Base-by-base conservation (phyloP, 805 yeast genomes). In the Myxozyma melibiosi region DNA sequence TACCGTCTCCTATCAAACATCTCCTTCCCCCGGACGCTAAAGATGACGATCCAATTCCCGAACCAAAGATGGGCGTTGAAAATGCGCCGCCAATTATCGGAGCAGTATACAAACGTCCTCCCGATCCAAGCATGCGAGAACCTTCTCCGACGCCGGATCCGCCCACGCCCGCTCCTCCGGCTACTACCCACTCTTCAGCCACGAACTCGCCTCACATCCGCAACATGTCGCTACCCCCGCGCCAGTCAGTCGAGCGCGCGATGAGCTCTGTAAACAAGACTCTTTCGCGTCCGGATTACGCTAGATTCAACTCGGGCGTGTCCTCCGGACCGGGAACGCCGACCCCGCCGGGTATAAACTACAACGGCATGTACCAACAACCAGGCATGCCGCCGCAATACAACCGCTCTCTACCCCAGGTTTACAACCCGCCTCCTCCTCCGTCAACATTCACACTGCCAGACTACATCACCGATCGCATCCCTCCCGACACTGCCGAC, bases 51-150 rank as follows among this genome's bases (percentile, higher is more conserved):
- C 84, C 87, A 11, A 79, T 87, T 41, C 96, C 97, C 0, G 88
- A 85, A 53, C 94, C 97, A 2, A 80, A 84, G 1, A 84, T 84
- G 66, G 92, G 94, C 8, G 87, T 85, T 22, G 80, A 86, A 62
- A 84, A 88, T 65, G 95, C 96, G 0, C 98, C 98, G 13, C 98
- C 99, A n/a, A 71, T 90, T 30, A 83, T 88, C 34, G 99, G 99
- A 28, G 94, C 88, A 30, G 96, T 94, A 7, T 92, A 88, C 71
- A 73, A 85, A 60, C 81, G 92, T 59, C 87, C 88, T 0, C 82
- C 84, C 35, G 83, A 84, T 63, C 83, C 84, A 41, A 84, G 85
- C 54, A 96, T 90, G 69, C 97, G 86, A 71, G 84, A 84, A 65
- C 75, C 83, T 1, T 73, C 81, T n/a, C 77, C 82, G 22, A 73